Base-by-base conservation (phyloP, 345 rosid species). In the Erodium maritimum region DNA sequence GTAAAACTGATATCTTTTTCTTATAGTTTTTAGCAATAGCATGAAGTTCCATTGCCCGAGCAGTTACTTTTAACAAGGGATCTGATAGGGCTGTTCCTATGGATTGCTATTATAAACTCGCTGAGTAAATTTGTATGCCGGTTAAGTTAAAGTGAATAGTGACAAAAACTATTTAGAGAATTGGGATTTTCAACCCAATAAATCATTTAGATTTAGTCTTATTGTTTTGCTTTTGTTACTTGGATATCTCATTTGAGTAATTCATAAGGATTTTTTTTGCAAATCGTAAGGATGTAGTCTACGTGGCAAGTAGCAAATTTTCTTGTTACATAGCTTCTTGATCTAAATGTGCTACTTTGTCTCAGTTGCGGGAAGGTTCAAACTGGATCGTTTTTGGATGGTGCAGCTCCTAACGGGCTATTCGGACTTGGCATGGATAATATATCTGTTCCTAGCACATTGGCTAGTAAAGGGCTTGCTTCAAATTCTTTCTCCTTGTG, bases 401-500 rank as follows among this genome's bases (percentile, higher is more conserved):
- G 91, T 56, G 99, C 88, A 17, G 99, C 99, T 64, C 95, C 91
- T 21, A 94, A 94, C 69, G 99, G 99, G 56, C 88, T 94, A 52
- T 83, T 90, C 57, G 99, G 99, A 22, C 97, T 94, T 64, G 99
- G 99, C 33, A 77, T 90, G 79, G 79, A 69, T 57, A 80, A 75
- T 56, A 23, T 73, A 46, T 90, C 99, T 1, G 97, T 94, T 69
- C 99, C 97, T 8, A 94, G 91, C 72, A 77, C 82, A 57, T 81
- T 94, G 69, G 96, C 97, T 4, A 73, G 78, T 50, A 66, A 78
- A 62, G 91, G 95, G 23, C 22, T 73, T 45, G 65, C 79, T 57
- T 65, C 91, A 19, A 80, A 87, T 80, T 94, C 99, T 12, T 94
- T 94, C 70, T 94, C 99, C 58, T 83, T 94, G 96, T 94, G 99